phyloP scores from a whole-genome alignment of 2,329 filamentous ascomycete species.

The Davidsoniella virescens region DNA sequence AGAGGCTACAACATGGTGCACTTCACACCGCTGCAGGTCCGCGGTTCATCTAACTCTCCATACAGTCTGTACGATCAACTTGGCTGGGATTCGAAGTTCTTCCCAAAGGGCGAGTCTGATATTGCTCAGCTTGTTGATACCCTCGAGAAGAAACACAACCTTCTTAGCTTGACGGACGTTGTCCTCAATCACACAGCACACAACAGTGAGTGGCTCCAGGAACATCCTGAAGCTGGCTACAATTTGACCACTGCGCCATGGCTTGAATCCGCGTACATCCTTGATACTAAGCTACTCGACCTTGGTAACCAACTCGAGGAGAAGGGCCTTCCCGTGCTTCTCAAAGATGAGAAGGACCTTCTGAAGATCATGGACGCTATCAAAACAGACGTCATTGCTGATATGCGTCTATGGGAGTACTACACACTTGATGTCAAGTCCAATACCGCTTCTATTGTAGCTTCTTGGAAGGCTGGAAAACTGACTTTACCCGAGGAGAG shows the following conservation, averaged over 20 bases:
- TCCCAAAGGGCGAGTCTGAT: slow-evolving; percentile 73
- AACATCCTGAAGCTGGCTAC: slow-evolving; percentile 91
- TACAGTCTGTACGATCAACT: slow-evolving; percentile 95
- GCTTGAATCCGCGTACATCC: slow-evolving; percentile 46
- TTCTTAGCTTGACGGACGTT: slow-evolving; percentile 85
- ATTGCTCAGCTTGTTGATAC: slow-evolving; percentile 59
- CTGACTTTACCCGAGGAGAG: slow-evolving; percentile 34
- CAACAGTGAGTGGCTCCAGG: slow-evolving; percentile 85
- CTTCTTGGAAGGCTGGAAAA: slow-evolving; percentile 52
- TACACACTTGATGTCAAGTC: slow-evolving; percentile 69
- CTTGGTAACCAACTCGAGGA: slow-evolving; percentile 58
- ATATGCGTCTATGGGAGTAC: slow-evolving; percentile 80
- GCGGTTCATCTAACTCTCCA: slow-evolving; percentile 83
- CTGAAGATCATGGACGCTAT: slow-evolving; percentile 68
- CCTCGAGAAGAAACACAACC: slow-evolving; percentile 69
- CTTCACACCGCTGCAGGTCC: slow-evolving; percentile 82
- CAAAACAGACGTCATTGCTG: slow-evolving; percentile 62
- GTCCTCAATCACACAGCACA: slow-evolving; percentile 96
- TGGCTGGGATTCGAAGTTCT: slow-evolving; percentile 64
- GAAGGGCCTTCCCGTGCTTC: slow-evolving; percentile 58
- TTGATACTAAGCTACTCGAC: slow-evolving; percentile 50
- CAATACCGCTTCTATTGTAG: slow-evolving; percentile 50
- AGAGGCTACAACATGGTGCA: slow-evolving; percentile 98
- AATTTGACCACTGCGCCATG: slow-evolving; percentile 80
- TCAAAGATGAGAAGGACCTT: slow-evolving; percentile 57